Evolutionary conservation across 129 eudicot species (phyloP), one percentile per base, ranked within the genome.

Genomic region (Apium graveolens): DNA sequence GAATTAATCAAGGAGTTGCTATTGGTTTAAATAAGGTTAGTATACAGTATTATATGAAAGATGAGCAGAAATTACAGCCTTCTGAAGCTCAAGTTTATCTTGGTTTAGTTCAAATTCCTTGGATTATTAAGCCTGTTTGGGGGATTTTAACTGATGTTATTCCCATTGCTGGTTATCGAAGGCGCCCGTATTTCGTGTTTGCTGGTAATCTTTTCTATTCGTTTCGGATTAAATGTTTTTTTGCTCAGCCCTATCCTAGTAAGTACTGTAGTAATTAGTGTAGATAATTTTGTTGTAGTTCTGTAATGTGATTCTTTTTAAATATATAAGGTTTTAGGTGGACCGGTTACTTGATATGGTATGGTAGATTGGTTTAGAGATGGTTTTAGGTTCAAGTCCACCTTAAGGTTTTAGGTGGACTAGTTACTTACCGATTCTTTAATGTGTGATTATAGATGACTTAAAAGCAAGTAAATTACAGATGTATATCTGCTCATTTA

Each of bases 81-180:
- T 91, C 98, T 71, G 93, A 89, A 87, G 91, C 98, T 35, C 97
- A 94, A 74, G 76, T 94, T 74, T 94, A 88, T 76, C 83, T 78
- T 42, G 96, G 93, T n/a, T 45, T 94, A 14, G 88, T 90, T 85
- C 85, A 83, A 66, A 85, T 94, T 41, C 98, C 98, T 76, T 94
- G 97, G 98, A 82, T 94, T 77, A 85, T 94, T 37, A 94, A 94
- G 83, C 98, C 98, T 78, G 70, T 91, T 71, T 94, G 96, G 96
- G 98, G 98, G 74, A 90, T 94, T 69, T 82, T 91, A 68, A 94
- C 98, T 49, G 98, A 94, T 87, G 91, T 89, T 77, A 89, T 94
- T 76, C 96, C 98, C 14, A 79, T 94, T 70, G 72, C 84, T 45
- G 92, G 98, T 41, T 82, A 82, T 45, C 78, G 94, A 21, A 86